Evolutionary conservation across 768 basidiomycete genomes (phyloP).

Genomic region (Lanmaoa rubissima): DNA sequence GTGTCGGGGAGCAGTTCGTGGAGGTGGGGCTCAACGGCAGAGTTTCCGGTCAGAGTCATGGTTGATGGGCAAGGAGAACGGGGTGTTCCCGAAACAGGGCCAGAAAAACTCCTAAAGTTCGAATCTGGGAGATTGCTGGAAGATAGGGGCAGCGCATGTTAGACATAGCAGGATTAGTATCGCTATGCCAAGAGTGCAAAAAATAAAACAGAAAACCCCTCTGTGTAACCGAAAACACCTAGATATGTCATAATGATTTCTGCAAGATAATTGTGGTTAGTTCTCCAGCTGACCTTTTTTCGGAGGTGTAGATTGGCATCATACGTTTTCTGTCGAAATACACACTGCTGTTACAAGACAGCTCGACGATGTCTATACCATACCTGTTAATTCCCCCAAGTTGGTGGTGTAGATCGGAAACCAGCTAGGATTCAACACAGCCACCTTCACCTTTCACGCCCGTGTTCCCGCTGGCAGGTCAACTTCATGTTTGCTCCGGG

Average conservation of each 20-base stretch:
- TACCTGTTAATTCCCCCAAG: neutral
- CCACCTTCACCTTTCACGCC: neutral
- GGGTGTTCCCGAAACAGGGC: neutral
- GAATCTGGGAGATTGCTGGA: neutral
- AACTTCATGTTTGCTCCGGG: conserved; percentile 20
- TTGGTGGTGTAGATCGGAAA: too few species aligned
- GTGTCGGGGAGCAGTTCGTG: conserved; percentile 25
- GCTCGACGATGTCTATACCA: neutral
- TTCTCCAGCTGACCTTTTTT: neutral
- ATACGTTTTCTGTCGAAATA: neutral
- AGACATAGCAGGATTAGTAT: too few species aligned
- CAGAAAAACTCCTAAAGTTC: neutral
- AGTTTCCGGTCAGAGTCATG: conserved; percentile 9
- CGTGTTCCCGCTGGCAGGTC: neutral
- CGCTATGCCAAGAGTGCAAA: neutral
- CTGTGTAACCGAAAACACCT: neutral
- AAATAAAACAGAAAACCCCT: neutral
- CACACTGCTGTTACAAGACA: neutral
- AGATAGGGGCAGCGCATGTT: neutral
- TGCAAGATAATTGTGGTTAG: neutral
- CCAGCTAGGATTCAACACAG: neutral
- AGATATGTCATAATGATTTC: neutral
- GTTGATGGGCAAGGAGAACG: neutral
- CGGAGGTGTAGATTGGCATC: neutral
- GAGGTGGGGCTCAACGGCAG: conserved; percentile 14